A percentile compares a stretch with the other conserved stretches of the same genome.
Evolutionary conservation across 2,329 filamentous ascomycete species (phyloP).

Genomic region (Aspergillus sp.): DNA sequence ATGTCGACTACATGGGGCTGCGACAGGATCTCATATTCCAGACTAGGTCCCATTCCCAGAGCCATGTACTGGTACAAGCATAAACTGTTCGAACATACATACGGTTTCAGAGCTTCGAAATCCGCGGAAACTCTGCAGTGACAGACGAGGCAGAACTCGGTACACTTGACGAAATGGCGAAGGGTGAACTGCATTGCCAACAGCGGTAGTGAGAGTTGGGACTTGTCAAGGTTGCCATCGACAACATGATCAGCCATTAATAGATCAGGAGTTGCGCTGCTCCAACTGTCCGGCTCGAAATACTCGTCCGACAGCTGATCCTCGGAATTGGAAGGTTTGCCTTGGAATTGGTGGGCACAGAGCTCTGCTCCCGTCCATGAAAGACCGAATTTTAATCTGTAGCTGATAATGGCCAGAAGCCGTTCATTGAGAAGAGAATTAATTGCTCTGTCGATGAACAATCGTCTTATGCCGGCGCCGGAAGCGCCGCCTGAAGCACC

Average conservation of each 20-base stretch:
- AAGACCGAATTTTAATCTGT: slow-evolving; percentile 47
- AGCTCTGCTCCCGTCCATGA: slow-evolving; percentile 64
- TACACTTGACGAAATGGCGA: slow-evolving; percentile 70
- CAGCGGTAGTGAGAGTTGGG: slow-evolving; percentile 49
- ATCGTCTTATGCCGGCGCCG: slow-evolving; percentile 44
- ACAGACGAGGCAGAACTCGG: slow-evolving; percentile 81
- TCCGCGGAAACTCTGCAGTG: slow-evolving; percentile 60
- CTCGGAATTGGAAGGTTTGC: slow-evolving; percentile 15
- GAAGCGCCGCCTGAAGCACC: not conserved
- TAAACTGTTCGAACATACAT: slow-evolving; percentile 67
- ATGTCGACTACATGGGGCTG: slow-evolving; percentile 81
- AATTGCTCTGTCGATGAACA: slow-evolving; percentile 65
- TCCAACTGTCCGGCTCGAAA: slow-evolving; percentile 16
- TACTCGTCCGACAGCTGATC: slow-evolving; percentile 13
- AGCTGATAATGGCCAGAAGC: slow-evolving; percentile 61
- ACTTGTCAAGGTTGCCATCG: slow-evolving; percentile 13
- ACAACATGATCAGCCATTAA: slow-evolving; percentile 47
- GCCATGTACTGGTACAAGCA: slow-evolving; percentile 86
- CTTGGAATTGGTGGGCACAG: slow-evolving; percentile 46
- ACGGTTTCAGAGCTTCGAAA: slow-evolving; percentile 51
- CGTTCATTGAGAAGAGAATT: slow-evolving; percentile 61
- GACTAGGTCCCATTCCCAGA: slow-evolving; percentile 74
- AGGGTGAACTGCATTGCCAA: slow-evolving; percentile 67
- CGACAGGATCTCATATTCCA: slow-evolving; percentile 74
- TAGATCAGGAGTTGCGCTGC: slow-evolving; percentile 30